Percentiles rank a stretch among this genome's conserved stretches.
Evolutionary conservation across 495 filamentous ascomycete genomes (phyloP).

Genomic region (Neurospora tetraspora): DNA sequence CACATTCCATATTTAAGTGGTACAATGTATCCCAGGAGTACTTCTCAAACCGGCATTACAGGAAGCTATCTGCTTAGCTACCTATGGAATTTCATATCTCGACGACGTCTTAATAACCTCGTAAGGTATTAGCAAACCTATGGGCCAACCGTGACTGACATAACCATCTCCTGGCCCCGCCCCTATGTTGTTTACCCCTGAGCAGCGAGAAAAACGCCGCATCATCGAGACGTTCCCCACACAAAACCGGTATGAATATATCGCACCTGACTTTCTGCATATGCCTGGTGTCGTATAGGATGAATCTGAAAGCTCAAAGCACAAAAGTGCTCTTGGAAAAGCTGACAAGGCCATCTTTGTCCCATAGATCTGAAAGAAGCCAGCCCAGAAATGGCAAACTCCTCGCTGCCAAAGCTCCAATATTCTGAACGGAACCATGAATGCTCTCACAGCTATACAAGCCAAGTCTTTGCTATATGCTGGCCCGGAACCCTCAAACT

Average conservation of each 20-base stretch:
- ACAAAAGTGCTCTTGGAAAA: neutral
- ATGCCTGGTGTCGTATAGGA: no score
- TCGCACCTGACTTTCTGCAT: neutral
- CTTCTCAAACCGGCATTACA: neutral
- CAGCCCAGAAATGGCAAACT: neutral
- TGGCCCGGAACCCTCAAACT: neutral
- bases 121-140: neutral
- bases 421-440: neutral
- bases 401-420: neutral
- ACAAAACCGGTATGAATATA: neutral
- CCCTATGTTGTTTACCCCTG: neutral
- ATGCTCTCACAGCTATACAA: neutral
- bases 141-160: neutral
- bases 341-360: neutral
- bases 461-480: neutral
- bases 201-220: neutral
- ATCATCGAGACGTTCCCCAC: neutral
- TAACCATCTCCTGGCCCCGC: neutral
- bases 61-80: neutral
- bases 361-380: neutral
- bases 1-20: neutral
- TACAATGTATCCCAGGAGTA: neutral
- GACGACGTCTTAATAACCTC: neutral
- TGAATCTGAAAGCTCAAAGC: neutral
- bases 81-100: neutral